Evolutionary conservation across 2,329 filamentous ascomycete species (phyloP), one percentile per base, ranked within the genome.

Genomic region (Boeremia exigua): DNA sequence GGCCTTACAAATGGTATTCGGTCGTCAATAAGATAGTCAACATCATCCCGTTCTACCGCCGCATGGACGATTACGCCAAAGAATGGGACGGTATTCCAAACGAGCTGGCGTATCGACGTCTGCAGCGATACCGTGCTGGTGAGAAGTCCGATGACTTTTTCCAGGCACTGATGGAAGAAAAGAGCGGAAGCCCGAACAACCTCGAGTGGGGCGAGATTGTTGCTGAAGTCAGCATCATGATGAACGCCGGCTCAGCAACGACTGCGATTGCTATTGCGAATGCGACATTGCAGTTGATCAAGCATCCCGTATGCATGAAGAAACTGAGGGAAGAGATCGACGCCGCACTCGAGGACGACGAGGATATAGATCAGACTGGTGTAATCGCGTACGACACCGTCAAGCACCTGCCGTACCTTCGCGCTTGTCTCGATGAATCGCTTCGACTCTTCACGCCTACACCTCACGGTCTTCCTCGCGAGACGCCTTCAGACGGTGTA

Each of bases 121-220:
- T 83, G 15, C 62, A 76, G 52, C 72, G 81, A 3, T 82, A 83
- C 59, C 66, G 78, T 19, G 72, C 71, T 0, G 83, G 84, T 23
- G 84, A 86, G 68, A 82, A 81, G 56, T 75, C 86, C 0, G 80
- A 84, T 39, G 84, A 87, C 61, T 86, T 87, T 70, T 86, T 87
- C 74, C 75, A 80, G 48, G 77, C 78, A 0, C 67, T 86, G 5
- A 83, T 87, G 81, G 80, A 81, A 42, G 78, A 79, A 57, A 80
- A 80, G 58, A 77, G 78, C 34, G 78, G 79, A 0, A 67, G 69
- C 7, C 67, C 77, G 0, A 75, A 80, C 48, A 78, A 78, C 33
- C 78, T 86, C 1, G 81, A 85, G 56, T 84, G 78, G 78, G 84
- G 84, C 23, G 84, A 87, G 67, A 81, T 86, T 7, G 78, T 84